phyloP scores from a whole-genome alignment of 345 rosid genomes.

The Eucalyptus cladocalyx region DNA sequence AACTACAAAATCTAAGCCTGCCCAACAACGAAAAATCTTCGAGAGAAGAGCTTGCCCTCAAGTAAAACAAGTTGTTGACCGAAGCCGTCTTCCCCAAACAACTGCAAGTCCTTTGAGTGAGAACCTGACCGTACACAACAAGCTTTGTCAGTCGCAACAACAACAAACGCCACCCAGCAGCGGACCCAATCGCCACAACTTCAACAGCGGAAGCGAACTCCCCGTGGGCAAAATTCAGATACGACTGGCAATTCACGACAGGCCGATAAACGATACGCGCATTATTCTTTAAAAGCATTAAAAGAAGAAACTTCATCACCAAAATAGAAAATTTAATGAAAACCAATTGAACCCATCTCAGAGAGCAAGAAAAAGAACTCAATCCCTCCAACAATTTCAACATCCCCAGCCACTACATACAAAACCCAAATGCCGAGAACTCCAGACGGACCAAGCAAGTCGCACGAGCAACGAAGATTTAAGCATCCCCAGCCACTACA shows the following conservation, averaged over 20 bases:
- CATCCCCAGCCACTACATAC: not conserved
- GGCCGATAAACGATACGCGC: not conserved
- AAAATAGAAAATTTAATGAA: not conserved
- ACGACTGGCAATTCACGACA: not conserved
- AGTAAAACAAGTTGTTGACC: slow-evolving; percentile 11
- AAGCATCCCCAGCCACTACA: not conserved
- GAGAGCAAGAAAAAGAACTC: not conserved
- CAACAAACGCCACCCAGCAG: not conserved
- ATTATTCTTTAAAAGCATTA: not conserved
- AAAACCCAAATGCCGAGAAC: not conserved
- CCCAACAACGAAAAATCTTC: slow-evolving; percentile 33
- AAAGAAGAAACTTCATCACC: not conserved
- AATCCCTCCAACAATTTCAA: not conserved
- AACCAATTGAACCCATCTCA: not conserved
- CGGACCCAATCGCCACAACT: not conserved
- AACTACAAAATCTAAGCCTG: slow-evolving; percentile 22
- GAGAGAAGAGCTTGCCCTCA: slow-evolving; percentile 28
- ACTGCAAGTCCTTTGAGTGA: slow-evolving; percentile 37
- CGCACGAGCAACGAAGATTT: not conserved
- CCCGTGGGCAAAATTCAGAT: not conserved
- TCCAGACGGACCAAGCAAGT: not conserved
- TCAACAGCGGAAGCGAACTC: not conserved
- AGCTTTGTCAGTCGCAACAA: not conserved
- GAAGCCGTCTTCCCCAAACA: slow-evolving; percentile 31
- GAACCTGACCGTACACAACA: slow-evolving; percentile 22